Evolutionary conservation across 495 filamentous ascomycete species (phyloP), one percentile per base, ranked within the genome.

Genomic region (Penicillium steckii): DNA sequence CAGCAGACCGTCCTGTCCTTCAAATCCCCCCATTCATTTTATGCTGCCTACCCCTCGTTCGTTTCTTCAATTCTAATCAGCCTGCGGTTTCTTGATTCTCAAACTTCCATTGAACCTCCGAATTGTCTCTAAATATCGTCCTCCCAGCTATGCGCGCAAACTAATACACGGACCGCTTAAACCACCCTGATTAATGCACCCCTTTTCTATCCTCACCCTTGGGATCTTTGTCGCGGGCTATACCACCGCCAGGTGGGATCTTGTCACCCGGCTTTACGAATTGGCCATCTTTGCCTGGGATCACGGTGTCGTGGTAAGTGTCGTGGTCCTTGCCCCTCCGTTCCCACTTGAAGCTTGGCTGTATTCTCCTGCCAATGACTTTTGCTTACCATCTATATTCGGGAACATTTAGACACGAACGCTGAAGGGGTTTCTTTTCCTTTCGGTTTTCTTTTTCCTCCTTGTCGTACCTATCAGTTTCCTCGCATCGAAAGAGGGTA

Each of bases 141-240:
- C 23, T 25, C 33, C 49, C 52, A 64, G 64, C 65, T 57, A 72
- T 72, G 66, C 66, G 64, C 64, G 67, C 62, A 54, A 67, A 56
- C 59, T 66, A 56, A 68, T 59, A 51, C 53, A 53, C 59, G 52
- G 56, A 57, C 50, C 53, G 59, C 59, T 55, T 56, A 51, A 67
- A 62, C 58, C 55, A 60, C 55, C 60, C 59, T 73, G 62, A 79
- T 90, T 84, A 78, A 97, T 97, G 91, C 90, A 95, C 90, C 89
- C 91, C 68, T 95, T 97, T 75, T 95, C 91, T 60, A 76, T 90
- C 68, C 80, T 96, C 72, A 92, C 91, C 50, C 85, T 95, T 74
- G 91, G 87, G 68, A 96, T 99, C 79, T 99, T 99, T 76, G 85
- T 97, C 79, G 93, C 94, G 73, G 94, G 94, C 72, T 99, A 99